Evolutionary conservation across 331 rosid species (phyloP).

Genomic region (Acacia concinna): DNA sequence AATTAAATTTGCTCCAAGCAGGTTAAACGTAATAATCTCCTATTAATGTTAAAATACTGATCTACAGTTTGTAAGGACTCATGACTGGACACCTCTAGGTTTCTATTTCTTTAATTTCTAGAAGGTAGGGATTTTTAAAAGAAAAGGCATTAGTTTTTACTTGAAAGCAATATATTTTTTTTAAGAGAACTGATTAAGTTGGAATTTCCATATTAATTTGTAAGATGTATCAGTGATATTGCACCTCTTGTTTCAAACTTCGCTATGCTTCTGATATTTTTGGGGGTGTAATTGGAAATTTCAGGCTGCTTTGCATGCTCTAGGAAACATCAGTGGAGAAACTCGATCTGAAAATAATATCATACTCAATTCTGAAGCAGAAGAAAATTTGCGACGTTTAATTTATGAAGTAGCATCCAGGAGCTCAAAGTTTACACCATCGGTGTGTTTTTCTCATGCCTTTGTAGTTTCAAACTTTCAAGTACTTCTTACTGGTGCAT

Average conservation of each 20-base stretch:
- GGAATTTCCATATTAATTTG: background rate
- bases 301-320: slow-evolving; percentile 93
- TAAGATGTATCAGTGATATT: background rate
- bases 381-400: slow-evolving; percentile 62
- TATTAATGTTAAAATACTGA: background rate
- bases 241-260: slow-evolving; percentile 15
- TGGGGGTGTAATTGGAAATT: slow-evolving; percentile 23
- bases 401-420: slow-evolving; percentile 66
- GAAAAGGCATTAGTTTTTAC: slow-evolving; percentile 3
- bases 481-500: slow-evolving; percentile 9
- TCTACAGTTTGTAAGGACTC: background rate
- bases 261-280: slow-evolving; percentile 9
- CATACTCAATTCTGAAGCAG: slow-evolving; percentile 63
- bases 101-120: background rate
- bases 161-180: background rate
- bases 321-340: slow-evolving; percentile 81
- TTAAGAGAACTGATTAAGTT: background rate
- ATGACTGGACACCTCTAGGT: background rate
- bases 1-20: background rate
- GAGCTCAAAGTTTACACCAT: slow-evolving; percentile 78
- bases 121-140: background rate
- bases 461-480: slow-evolving; percentile 22
- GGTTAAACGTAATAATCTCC: background rate
- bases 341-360: slow-evolving; percentile 54
- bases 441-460: slow-evolving; percentile 49